Evolutionary conservation across 2,329 filamentous ascomycete genomes (phyloP).

Genomic region (Colletotrichum godetiae): DNA sequence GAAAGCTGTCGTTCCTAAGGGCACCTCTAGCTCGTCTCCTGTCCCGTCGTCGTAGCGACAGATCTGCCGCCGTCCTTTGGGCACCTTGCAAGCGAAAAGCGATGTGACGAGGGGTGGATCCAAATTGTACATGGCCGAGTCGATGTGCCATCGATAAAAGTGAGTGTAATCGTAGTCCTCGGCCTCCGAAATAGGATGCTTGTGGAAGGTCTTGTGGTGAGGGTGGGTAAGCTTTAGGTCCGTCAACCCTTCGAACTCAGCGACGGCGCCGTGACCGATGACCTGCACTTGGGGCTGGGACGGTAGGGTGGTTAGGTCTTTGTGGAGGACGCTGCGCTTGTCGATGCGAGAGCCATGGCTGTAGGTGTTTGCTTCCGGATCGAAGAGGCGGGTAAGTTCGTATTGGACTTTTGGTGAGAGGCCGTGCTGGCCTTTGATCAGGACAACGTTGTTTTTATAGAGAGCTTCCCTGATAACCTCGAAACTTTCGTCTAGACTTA

Average conservation of each 20-base stretch:
- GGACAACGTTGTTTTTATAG: not conserved
- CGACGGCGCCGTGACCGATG: not conserved
- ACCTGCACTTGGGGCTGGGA: not conserved
- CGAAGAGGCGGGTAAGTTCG: slow-evolving; percentile 7
- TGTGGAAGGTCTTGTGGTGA: not conserved
- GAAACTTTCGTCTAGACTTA: not conserved
- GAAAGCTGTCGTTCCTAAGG: not conserved
- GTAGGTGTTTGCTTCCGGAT: not conserved
- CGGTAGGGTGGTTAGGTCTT: not conserved
- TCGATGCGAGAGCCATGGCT: not conserved
- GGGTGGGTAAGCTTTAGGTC: not conserved
- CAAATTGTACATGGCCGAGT: not conserved
- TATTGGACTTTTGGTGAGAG: slow-evolving; percentile 1
- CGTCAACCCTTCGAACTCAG: not conserved
- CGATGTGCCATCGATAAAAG: not conserved
- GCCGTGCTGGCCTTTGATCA: slow-evolving; percentile 3
- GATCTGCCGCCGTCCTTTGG: not conserved
- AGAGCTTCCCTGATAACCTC: not conserved
- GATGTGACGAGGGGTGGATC: not conserved
- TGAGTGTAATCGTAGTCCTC: not conserved
- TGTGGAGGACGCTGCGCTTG: not conserved
- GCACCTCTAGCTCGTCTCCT: not conserved
- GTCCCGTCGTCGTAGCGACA: not conserved
- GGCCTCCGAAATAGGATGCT: not conserved
- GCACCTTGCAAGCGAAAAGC: not conserved